A percentile compares a stretch with the other conserved stretches of the same genome.
Conservation (phyloP, 345 rosid genomes). For the Laguncularia racemosa region DNA sequence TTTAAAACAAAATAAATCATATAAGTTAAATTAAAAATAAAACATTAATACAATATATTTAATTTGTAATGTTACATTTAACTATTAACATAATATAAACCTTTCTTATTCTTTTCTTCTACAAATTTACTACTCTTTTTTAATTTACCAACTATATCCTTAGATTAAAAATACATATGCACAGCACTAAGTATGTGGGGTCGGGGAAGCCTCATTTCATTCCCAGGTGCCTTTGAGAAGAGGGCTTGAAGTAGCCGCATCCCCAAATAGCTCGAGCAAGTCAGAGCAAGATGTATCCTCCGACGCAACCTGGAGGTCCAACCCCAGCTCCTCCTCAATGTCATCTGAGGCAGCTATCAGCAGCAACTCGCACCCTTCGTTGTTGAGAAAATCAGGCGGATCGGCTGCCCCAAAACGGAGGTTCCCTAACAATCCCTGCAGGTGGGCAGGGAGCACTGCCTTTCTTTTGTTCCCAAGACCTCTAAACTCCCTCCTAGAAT, state of each 20-base stretch:
- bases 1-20: too few species aligned
- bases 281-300: slow-evolving; percentile 39
- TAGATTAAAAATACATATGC: too few species aligned
- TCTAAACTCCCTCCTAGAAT: slow-evolving; percentile 20
- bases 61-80: too few species aligned
- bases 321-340: slow-evolving; percentile 51
- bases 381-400: slow-evolving; percentile 61
- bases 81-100: too few species aligned
- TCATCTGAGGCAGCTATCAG: slow-evolving; percentile 65
- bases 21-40: too few species aligned
- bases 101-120: too few species aligned
- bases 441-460: slow-evolving; percentile 59
- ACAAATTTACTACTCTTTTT: too few species aligned
- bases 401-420: slow-evolving; percentile 41
- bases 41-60: too few species aligned
- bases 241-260: slow-evolving; percentile 24
- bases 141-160: too few species aligned
- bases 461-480: slow-evolving; percentile 56
- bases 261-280: slow-evolving; percentile 44
- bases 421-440: slow-evolving; percentile 51
- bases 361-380: slow-evolving; percentile 73
- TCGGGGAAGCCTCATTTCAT: too few species aligned
- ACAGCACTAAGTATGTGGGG: too few species aligned
- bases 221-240: slow-evolving; percentile 66
- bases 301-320: slow-evolving; percentile 37